These are phyloP conservation scores for Mycena floridula DNA, from an alignment of 768 basidiomycete species.

Conservation along the genomic window DNA sequence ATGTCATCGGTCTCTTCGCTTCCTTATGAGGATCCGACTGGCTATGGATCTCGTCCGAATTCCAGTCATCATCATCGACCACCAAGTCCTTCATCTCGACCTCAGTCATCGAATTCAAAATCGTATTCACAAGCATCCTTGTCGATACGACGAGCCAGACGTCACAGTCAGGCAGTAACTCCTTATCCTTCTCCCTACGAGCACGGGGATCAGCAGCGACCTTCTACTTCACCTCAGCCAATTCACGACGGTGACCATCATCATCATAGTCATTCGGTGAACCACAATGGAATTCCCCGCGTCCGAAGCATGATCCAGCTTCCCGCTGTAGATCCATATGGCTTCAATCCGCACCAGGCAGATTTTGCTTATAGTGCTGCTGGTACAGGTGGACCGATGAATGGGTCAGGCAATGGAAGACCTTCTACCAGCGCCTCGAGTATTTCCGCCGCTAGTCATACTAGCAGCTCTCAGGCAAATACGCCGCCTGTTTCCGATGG, in stretches of 20 bases:
- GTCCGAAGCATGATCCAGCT: slow-evolving; percentile 83
- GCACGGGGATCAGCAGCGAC: slow-evolving; percentile 56
- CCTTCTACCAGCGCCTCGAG: slow-evolving; percentile 77
- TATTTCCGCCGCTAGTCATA: slow-evolving; percentile 69
- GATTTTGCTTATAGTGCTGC: slow-evolving; percentile 63
- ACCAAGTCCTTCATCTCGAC: slow-evolving; percentile 63
- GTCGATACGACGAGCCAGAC: slow-evolving; percentile 65
- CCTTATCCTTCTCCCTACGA: slow-evolving; percentile 85
- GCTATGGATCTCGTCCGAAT: slow-evolving; percentile 66
- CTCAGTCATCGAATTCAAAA: slow-evolving; percentile 60
- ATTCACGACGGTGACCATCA: slow-evolving; percentile 33
- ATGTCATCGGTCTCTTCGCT: slow-evolving; percentile 77
- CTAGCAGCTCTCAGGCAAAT: slow-evolving; percentile 76
- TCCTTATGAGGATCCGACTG: slow-evolving; percentile 56
- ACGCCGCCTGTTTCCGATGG: slow-evolving; percentile 71
- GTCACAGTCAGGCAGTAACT: slow-evolving; percentile 84
- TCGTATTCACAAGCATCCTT: slow-evolving; percentile 47
- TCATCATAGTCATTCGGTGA: slow-evolving; percentile 25
- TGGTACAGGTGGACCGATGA: slow-evolving; percentile 33
- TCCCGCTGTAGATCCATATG: slow-evolving; percentile 64
- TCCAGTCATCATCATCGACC: slow-evolving; percentile 64
- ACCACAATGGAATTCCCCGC: slow-evolving; percentile 46
- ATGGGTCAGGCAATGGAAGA: slow-evolving; percentile 36
- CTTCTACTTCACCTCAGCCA: slow-evolving; percentile 68
- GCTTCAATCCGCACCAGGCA: slow-evolving; percentile 57